Conservation (phyloP, 352 stramenopile species). For the Globisporangium sylvaticum region DNA sequence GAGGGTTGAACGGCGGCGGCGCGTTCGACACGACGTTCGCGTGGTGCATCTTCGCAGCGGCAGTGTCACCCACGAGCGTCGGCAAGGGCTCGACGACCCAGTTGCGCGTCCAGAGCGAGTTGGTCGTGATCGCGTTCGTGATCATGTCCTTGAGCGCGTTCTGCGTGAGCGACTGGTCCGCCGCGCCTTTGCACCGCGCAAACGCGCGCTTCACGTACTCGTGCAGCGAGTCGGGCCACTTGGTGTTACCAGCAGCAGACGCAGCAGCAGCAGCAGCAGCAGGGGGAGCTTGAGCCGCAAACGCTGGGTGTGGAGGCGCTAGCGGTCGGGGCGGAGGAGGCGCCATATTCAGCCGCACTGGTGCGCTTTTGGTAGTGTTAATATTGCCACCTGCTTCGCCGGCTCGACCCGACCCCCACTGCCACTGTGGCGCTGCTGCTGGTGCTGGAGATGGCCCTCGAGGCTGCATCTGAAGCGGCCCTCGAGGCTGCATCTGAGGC, state of each 20-base stretch:
- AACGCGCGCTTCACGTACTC: conserved; percentile 88
- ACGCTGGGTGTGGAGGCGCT: conserved; percentile 12
- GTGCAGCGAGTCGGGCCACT: conserved; percentile 82
- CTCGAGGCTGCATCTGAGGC: conserved; percentile 13
- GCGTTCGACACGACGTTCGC: conserved; percentile 5
- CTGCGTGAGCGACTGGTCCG: conserved; percentile 77
- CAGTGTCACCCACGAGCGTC: conserved; percentile 51
- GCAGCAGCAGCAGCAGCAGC: conserved; percentile 13
- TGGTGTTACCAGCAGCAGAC: conserved; percentile 29
- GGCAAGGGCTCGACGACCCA: conserved; percentile 74
- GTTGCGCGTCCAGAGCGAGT: conserved; percentile 83
- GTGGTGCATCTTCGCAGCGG: conserved; percentile 18
- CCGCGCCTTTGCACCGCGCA: conserved; percentile 62
- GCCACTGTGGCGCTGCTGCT: conserved; percentile 41
- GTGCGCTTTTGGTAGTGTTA: conserved; percentile 17
- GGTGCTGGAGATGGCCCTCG: background rate
- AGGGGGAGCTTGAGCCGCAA: conserved; percentile 12
- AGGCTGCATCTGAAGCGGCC: conserved; percentile 14
- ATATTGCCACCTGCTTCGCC: conserved; percentile 3
- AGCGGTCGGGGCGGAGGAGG: conserved; percentile 15
- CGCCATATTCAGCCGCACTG: conserved; percentile 45
- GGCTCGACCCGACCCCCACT: conserved; percentile 52
- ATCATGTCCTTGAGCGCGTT: conserved; percentile 80
- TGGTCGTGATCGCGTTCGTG: conserved; percentile 79
- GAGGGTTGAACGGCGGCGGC: conserved; percentile 4